Conservation (phyloP, 192 early-diverging fungal genomes). For the Coemansia sp. region DNA sequence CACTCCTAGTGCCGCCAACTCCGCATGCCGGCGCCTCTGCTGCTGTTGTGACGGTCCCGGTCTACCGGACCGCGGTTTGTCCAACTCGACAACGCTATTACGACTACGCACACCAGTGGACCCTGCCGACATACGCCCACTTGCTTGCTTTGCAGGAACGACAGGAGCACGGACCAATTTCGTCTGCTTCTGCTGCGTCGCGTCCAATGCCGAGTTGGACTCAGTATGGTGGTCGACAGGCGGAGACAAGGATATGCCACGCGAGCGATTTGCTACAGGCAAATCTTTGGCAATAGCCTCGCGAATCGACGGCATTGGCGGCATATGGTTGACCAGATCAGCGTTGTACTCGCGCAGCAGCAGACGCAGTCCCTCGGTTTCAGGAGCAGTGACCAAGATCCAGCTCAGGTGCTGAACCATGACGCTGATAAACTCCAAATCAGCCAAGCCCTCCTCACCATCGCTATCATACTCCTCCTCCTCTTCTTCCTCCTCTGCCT, state of each 20-base stretch:
- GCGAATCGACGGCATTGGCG: slow-evolving; percentile 16
- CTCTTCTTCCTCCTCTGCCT: background rate
- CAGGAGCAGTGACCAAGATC: slow-evolving; percentile 94
- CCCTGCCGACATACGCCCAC: too few relatives aligned
- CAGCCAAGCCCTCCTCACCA: slow-evolving; percentile 13
- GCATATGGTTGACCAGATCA: slow-evolving; percentile 37
- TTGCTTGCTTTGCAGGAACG: background rate
- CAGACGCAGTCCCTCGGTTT: slow-evolving; percentile 79
- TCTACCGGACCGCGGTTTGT: background rate
- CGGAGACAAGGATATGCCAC: background rate
- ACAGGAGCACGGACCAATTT: background rate
- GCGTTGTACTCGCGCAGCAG: slow-evolving; percentile 79
- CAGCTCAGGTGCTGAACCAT: slow-evolving; percentile 99
- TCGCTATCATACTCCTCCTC: background rate
- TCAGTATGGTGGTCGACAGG: background rate
- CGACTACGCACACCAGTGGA: background rate
- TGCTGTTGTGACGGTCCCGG: background rate
- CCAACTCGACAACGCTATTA: background rate
- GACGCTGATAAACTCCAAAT: slow-evolving; percentile 85
- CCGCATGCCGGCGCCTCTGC: slow-evolving; percentile 2
- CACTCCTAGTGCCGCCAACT: background rate
- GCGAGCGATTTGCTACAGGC: background rate
- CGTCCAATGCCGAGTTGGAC: background rate
- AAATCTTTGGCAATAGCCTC: background rate
- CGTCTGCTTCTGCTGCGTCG: slow-evolving; percentile 1